A percentile compares a stretch with the other conserved stretches of the same genome.
phyloP scores from a whole-genome alignment of 768 basidiomycete species.

The Mycena leptocephala region DNA sequence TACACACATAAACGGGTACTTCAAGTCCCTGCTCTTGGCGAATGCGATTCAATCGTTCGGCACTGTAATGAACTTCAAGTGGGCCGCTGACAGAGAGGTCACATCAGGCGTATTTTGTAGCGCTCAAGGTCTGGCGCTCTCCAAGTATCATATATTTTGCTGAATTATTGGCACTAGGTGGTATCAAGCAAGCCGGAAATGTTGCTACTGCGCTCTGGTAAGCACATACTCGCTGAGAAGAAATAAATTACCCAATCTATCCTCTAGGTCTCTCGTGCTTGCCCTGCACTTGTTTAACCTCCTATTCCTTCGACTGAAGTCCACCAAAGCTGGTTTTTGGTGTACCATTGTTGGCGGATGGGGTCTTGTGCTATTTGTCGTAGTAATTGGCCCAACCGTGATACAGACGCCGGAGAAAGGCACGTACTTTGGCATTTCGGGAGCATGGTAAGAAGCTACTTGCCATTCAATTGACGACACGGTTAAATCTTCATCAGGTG shows the following conservation, averaged over 20 bases:
- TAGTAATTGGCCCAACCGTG: conserved; percentile 55
- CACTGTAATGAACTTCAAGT: conserved; percentile 45
- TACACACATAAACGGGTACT: conserved; percentile 47
- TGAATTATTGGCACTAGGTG: conserved; percentile 42
- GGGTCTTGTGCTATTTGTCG: conserved; percentile 50
- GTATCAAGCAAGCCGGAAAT: conserved; percentile 60
- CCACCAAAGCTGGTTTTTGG: conserved; percentile 41
- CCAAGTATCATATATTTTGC: background rate
- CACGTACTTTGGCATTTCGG: conserved; percentile 62
- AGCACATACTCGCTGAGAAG: background rate
- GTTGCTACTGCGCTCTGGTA: conserved; percentile 57
- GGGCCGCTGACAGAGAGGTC: conserved; percentile 43
- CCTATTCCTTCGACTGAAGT: conserved; percentile 55
- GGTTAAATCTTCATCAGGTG: conserved; percentile 41
- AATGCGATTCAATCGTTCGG: conserved; percentile 47
- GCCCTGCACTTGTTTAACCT: conserved; percentile 48
- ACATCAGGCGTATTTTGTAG: conserved; percentile 38
- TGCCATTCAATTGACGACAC: background rate
- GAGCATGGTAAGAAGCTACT: conserved; percentile 53
- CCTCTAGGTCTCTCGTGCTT: conserved; percentile 53
- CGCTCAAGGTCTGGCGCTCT: conserved; percentile 42
- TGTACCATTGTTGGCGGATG: conserved; percentile 53
- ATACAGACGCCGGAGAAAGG: conserved; percentile 52
- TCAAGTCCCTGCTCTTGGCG: conserved; percentile 45
- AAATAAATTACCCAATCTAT: background rate